Conservation (phyloP, 345 rosid genomes). For the Geranium rotundifolium region DNA sequence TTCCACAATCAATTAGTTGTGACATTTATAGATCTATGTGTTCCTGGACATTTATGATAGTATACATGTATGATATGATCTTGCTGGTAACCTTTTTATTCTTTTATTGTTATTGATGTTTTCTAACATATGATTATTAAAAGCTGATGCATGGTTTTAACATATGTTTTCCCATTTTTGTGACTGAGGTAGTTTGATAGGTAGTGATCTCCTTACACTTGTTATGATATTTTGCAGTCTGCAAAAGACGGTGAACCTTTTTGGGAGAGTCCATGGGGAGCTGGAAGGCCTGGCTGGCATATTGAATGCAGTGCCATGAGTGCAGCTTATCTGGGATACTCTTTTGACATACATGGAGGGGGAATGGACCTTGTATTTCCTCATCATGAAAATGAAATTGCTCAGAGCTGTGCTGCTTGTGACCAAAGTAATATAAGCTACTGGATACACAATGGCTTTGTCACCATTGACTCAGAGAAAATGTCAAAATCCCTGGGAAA, state of each 20-base stretch:
- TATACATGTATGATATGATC: not conserved
- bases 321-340: conserved; percentile 71
- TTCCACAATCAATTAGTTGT: not conserved
- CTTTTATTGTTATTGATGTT: not conserved
- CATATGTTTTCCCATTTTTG: not conserved
- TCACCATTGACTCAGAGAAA: conserved; percentile 86
- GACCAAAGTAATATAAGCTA: conserved; percentile 58
- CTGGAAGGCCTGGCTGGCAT: conserved; percentile 98
- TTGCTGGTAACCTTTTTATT: not conserved
- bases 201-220: not conserved
- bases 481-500: conserved; percentile 98
- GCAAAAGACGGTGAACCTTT: conserved; percentile 81
- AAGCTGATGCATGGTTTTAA: not conserved
- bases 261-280: conserved; percentile 99
- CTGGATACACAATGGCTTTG: conserved; percentile 96
- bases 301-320: conserved; percentile 97
- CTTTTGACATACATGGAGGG: conserved; percentile 94
- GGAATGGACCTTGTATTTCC: conserved; percentile 99
- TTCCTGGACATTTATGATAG: not conserved
- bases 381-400: conserved; percentile 97
- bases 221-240: conserved; percentile 32
- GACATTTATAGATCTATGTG: not conserved
- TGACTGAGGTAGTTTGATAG: not conserved
- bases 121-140: not conserved
- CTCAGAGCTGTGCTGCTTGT: conserved; percentile 96